These are phyloP conservation scores for Trichoderma sp. DNA, from an alignment of 2,329 filamentous ascomycete genomes.

Conservation along the genomic window DNA sequence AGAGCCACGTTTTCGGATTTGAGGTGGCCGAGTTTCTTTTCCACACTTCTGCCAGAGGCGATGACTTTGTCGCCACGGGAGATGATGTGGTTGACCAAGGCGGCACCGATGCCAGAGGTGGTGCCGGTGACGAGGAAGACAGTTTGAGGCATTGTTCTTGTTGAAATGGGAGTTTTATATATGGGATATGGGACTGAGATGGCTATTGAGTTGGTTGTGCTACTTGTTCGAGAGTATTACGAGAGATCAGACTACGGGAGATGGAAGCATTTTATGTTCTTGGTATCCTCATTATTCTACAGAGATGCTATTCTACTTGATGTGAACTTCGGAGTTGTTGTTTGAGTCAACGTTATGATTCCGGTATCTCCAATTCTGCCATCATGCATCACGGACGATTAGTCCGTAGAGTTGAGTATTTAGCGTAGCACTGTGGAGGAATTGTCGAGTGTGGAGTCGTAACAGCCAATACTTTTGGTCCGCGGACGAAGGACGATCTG, in stretches of 20 bases:
- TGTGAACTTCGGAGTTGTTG: not conserved
- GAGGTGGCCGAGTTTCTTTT: conserved; percentile 26
- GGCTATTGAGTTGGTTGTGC: rapidly evolving
- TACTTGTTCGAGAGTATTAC: not conserved
- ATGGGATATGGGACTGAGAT: no score
- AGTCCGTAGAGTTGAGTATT: not conserved
- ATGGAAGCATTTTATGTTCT: not conserved
- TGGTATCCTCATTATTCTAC: not conserved
- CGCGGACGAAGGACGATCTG: not conserved
- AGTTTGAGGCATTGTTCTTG: conserved; percentile 27
- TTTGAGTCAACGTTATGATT: not conserved
- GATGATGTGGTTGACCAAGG: conserved; percentile 27
- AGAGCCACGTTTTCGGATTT: conserved; percentile 27
- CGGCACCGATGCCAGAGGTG: conserved; percentile 33
- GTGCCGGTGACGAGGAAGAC: conserved; percentile 36
- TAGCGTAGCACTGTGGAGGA: not conserved
- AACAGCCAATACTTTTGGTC: not conserved
- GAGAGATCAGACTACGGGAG: not conserved
- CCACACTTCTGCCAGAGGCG: conserved; percentile 30
- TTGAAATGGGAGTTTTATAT: not conserved
- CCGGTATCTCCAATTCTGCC: not conserved
- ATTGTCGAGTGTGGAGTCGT: not conserved
- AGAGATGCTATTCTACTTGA: not conserved
- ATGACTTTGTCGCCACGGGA: conserved; percentile 32
- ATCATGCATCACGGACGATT: not conserved